Evolutionary conservation across 2,329 filamentous ascomycete genomes (phyloP).

Genomic region (Phaeosphaeria sp.): DNA sequence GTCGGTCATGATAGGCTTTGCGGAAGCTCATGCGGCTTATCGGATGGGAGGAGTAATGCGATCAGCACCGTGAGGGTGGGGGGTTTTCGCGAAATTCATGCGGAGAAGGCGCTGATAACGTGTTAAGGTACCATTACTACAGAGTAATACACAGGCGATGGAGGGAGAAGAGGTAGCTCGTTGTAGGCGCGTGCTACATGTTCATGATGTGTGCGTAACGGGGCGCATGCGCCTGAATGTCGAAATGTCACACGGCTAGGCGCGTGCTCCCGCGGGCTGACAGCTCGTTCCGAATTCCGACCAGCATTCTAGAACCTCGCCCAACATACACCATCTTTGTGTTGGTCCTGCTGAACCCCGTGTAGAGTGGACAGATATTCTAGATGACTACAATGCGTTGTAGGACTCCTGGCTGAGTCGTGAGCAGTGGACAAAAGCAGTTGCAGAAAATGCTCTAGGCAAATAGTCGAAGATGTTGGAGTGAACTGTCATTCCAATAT

Average conservation of each 20-base stretch:
- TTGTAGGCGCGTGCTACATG: background rate
- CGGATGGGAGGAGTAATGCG: background rate
- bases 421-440: too few relatives aligned
- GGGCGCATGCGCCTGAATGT: background rate
- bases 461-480: too few relatives aligned
- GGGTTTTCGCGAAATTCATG: background rate
- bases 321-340: background rate
- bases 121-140: background rate
- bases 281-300: background rate
- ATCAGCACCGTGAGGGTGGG: background rate
- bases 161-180: background rate
- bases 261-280: constrained; percentile 7
- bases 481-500: background rate
- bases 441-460: too few relatives aligned
- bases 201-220: constrained; percentile 3
- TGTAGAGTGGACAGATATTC: too few relatives aligned
- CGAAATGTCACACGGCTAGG: background rate
- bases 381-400: too few relatives aligned
- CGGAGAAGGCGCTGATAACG: background rate
- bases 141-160: background rate
- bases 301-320: background rate
- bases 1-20: constrained; percentile 19
- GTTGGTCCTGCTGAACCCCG: too few relatives aligned
- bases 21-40: background rate
- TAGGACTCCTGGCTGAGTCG: too few relatives aligned